Evolutionary conservation across 1,284 basidiomycete genomes (phyloP).

Genomic region (Macrocystidia cucumis): DNA sequence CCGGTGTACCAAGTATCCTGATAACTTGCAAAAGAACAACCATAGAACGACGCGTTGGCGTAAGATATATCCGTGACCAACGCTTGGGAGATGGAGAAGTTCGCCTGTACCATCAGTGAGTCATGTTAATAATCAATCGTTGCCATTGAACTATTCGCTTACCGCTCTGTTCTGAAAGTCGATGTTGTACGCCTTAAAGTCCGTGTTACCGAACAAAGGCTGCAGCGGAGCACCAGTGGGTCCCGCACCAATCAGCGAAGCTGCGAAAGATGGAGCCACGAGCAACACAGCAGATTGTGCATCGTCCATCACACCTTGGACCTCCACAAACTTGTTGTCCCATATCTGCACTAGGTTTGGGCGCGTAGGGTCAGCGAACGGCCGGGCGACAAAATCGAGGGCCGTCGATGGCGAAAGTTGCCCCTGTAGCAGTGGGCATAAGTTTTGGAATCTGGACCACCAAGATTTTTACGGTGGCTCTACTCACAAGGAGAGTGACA

Average conservation of each 20-base stretch:
- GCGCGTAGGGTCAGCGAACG: slow-evolving; percentile 25
- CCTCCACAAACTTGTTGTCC: slow-evolving; percentile 33
- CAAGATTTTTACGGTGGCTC: background rate
- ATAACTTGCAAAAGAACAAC: slow-evolving; percentile 52
- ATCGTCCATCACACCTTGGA: slow-evolving; percentile 42
- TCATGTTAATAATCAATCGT: too few species aligned
- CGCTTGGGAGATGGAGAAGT: slow-evolving; percentile 51
- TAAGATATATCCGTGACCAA: slow-evolving; percentile 53
- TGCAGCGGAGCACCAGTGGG: slow-evolving; percentile 48
- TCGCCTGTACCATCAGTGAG: slow-evolving; percentile 28
- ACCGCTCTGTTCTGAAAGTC: slow-evolving; percentile 62
- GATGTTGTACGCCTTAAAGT: slow-evolving; percentile 64
- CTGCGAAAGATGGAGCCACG: slow-evolving; percentile 40
- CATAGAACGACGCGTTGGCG: slow-evolving; percentile 63
- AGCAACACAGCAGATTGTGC: slow-evolving; percentile 46
- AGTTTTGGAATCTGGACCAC: background rate
- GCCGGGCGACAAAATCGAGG: slow-evolving; percentile 19
- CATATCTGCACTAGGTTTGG: slow-evolving; percentile 51
- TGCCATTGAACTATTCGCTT: slow-evolving; percentile 11
- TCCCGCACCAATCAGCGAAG: slow-evolving; percentile 47
- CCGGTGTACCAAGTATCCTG: slow-evolving; percentile 68
- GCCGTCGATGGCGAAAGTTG: slow-evolving; percentile 32
- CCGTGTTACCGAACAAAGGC: slow-evolving; percentile 42
- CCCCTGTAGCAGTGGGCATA: slow-evolving; percentile 27
- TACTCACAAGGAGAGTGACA: slow-evolving; percentile 45